These are phyloP conservation scores for Rachicladosporium sp. DNA, from an alignment of 2,329 filamentous ascomycete genomes.

Conservation along the genomic window DNA sequence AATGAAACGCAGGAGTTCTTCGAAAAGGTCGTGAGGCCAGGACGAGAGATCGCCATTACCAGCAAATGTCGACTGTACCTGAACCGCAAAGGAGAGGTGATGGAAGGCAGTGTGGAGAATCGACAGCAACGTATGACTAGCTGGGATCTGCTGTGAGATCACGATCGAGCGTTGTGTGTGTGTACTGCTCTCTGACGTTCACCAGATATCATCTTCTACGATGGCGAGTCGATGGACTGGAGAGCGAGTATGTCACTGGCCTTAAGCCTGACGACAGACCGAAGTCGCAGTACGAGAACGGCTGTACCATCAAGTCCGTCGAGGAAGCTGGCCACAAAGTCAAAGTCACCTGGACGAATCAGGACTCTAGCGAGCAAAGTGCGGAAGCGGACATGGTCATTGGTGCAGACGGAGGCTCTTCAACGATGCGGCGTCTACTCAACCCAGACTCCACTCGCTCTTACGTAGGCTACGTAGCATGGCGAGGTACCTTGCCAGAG, in stretches of 20 bases:
- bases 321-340: slow-evolving; percentile 12
- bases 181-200: no score
- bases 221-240: slow-evolving; percentile 32
- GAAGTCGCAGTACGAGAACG: slow-evolving; percentile 18
- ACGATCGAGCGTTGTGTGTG: no score
- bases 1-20: slow-evolving; percentile 33
- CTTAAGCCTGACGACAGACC: slow-evolving; percentile 8
- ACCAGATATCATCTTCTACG: slow-evolving; percentile 31
- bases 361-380: slow-evolving; percentile 12
- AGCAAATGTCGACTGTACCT: slow-evolving; percentile 19
- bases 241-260: slow-evolving; percentile 17
- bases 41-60: slow-evolving; percentile 21
- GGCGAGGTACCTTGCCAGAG: slow-evolving; percentile 20
- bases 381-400: slow-evolving; percentile 27
- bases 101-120: slow-evolving; percentile 17
- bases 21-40: slow-evolving; percentile 28
- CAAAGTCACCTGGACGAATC: slow-evolving; percentile 16
- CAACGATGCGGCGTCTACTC: slow-evolving; percentile 17
- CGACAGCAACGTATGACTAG: slow-evolving; percentile 35
- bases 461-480: slow-evolving; percentile 22
- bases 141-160: slow-evolving; percentile 35
- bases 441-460: slow-evolving; percentile 16
- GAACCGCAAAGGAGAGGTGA: slow-evolving; percentile 15
- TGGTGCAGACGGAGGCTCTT: slow-evolving; percentile 31
- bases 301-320: slow-evolving; percentile 18